Evolutionary conservation across 2,329 filamentous ascomycete genomes (phyloP).

Genomic region (Whalleya microplaca): DNA sequence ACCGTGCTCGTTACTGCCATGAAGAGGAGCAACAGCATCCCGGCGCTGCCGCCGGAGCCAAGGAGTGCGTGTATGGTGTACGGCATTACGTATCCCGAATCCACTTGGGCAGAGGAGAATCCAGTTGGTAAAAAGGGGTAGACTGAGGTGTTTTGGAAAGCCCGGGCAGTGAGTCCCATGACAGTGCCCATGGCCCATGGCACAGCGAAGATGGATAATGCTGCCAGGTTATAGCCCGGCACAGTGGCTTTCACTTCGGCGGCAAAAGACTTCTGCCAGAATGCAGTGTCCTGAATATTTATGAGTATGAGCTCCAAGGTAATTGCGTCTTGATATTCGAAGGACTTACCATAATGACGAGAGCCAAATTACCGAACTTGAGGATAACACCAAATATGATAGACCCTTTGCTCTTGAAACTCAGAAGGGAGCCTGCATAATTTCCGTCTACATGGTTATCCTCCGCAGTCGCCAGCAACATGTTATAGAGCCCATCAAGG

Average conservation of each 20-base stretch:
- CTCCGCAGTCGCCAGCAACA: constrained; percentile 45
- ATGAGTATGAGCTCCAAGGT: neutral
- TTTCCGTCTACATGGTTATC: constrained; percentile 49
- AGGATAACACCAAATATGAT: constrained; percentile 50
- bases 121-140: constrained; percentile 48
- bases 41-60: constrained; percentile 46
- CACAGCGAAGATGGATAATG: constrained; percentile 49
- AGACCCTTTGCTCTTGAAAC: constrained; percentile 50
- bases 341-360: constrained; percentile 48
- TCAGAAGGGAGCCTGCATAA: constrained; percentile 50
- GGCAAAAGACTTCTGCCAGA: constrained; percentile 57
- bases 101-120: constrained; percentile 45
- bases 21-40: constrained; percentile 52
- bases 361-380: constrained; percentile 52
- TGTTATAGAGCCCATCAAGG: constrained; percentile 48
- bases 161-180: constrained; percentile 48
- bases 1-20: constrained; percentile 56
- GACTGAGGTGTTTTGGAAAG: constrained; percentile 49
- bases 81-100: constrained; percentile 51
- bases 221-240: constrained; percentile 50
- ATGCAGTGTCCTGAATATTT: constrained; percentile 47
- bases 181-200: constrained; percentile 52
- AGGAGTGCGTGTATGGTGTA: constrained; percentile 48
- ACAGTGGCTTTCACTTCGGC: constrained; percentile 51
- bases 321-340: neutral